Conservation (phyloP, 805 yeast genomes). For the Starmerella asiatica region DNA sequence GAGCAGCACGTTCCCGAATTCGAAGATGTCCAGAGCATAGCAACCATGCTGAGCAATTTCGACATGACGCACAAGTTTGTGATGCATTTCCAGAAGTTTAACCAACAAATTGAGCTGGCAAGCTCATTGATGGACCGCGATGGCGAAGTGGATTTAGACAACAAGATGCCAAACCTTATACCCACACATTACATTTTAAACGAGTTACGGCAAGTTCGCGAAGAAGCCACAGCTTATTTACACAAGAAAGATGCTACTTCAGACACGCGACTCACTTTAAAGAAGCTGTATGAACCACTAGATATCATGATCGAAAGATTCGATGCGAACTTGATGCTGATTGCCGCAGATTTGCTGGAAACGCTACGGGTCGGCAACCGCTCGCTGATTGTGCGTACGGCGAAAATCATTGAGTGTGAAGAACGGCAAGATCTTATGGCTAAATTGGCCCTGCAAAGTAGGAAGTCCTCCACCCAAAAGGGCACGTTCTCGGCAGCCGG, state of each 20-base stretch:
- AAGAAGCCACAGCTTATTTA: conserved; percentile 36
- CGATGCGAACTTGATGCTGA: conserved; percentile 45
- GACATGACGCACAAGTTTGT: conserved; percentile 54
- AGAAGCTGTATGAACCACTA: conserved; percentile 41
- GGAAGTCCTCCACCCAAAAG: not conserved
- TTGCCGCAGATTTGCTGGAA: conserved; percentile 61
- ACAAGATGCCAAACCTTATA: conserved; percentile 41
- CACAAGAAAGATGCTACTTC: conserved; percentile 31
- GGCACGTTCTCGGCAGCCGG: not conserved
- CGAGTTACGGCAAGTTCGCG: conserved; percentile 62
- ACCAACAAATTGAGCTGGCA: conserved; percentile 37
- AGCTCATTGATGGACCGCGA: conserved; percentile 39
- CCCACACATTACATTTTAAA: conserved; percentile 57
- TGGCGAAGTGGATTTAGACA: conserved; percentile 33
- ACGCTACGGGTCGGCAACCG: conserved; percentile 54
- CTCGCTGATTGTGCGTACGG: conserved; percentile 53
- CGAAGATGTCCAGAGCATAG: conserved; percentile 52
- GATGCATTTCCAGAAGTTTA: conserved; percentile 45
- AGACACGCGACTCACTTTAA: conserved; percentile 57
- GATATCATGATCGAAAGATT: conserved; percentile 41
- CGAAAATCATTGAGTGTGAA: conserved; percentile 70
- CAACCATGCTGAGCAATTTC: conserved; percentile 58
- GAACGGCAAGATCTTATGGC: conserved; percentile 58
- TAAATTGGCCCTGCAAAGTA: conserved; percentile 27
- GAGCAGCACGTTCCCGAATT: conserved; percentile 50